Conservation (phyloP, 1,284 basidiomycete species). For the Trametes hirsuta region DNA sequence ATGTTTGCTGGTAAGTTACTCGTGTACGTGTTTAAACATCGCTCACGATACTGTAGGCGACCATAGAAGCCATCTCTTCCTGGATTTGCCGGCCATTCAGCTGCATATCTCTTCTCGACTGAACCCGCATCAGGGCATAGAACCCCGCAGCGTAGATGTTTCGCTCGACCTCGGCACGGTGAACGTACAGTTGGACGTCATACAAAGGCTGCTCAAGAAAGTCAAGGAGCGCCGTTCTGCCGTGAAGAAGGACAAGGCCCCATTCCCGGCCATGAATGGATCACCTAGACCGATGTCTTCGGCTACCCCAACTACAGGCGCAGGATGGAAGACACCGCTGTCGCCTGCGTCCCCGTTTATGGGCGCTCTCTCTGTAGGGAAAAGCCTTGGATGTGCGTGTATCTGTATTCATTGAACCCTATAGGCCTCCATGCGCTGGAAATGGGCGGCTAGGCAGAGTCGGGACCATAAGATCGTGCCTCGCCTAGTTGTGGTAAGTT, state of each 20-base stretch:
- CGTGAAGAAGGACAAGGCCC: background rate
- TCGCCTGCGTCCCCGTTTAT: conserved; percentile 36
- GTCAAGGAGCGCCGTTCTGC: conserved; percentile 27
- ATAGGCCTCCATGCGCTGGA: conserved; percentile 32
- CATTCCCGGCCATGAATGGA: background rate
- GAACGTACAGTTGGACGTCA: conserved; percentile 50
- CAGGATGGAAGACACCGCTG: conserved; percentile 33
- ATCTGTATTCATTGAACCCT: background rate
- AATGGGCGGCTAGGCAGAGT: conserved; percentile 24
- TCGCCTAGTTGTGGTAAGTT: conserved; percentile 7
- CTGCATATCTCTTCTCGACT: conserved; percentile 55
- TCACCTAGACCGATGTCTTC: conserved; percentile 18
- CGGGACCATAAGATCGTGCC: conserved; percentile 17
- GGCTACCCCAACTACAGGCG: conserved; percentile 35
- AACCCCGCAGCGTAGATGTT: conserved; percentile 56
- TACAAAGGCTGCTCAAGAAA: conserved; percentile 42
- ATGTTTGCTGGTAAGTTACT: conserved; percentile 14
- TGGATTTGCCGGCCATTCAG: conserved; percentile 49
- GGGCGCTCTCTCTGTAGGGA: conserved; percentile 50
- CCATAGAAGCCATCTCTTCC: conserved; percentile 36
- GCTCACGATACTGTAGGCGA: conserved; percentile 7
- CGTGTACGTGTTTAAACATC: too few relatives aligned
- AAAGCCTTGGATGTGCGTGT: background rate
- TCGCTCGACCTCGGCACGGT: conserved; percentile 51
- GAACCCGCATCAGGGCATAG: conserved; percentile 58